Evolutionary conservation across 495 filamentous ascomycete genomes (phyloP), one percentile per base, ranked within the genome.

Genomic region (Cercophora samala): DNA sequence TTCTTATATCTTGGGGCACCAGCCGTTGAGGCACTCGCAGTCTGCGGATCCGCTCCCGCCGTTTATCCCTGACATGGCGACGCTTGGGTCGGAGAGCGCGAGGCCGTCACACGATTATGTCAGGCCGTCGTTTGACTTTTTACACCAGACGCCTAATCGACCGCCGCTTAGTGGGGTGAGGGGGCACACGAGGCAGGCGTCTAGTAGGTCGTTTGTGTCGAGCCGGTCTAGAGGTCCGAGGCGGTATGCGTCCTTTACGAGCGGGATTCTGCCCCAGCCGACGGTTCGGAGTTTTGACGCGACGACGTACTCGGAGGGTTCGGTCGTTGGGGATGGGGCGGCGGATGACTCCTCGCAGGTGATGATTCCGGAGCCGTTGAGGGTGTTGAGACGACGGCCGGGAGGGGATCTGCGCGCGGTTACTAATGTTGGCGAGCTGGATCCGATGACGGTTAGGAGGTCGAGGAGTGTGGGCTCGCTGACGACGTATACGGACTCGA

Each of bases 391-490:
- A 65, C 86, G 95, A 73, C 86, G 91, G 26, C 96, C 94, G 19
- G 95, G 95, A 60, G 93, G 95, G 46, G 89, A 98, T 79, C 81
- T 99, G 61, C 88, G 92, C 68, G 91, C 89, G 24, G 92, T 88
- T 60, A 83, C 86, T 26, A 91, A 90, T 73, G 89, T 91, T 24
- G 85, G 86, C 67, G 91, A 93, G 53, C 72, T 91, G 8, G 86
- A 90, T 59, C 71, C 72, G 5, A 26, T 82, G 42, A 76, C 82
- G 3, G 70, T 82, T 23, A 81, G 83, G 61, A 84, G 87, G 69
- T 91, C 91, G 23, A 85, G 82, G 52, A 96, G 93, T 6, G 84
- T 88, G 21, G 88, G 85, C 24, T 94, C 92, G 4, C 75, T 93
- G 60, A 86, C 85, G 4, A 89, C 87, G 1, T 88, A 86, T 66